Conservation (phyloP, 2,329 filamentous ascomycete genomes). For the Colletotrichum cordylinicola region DNA sequence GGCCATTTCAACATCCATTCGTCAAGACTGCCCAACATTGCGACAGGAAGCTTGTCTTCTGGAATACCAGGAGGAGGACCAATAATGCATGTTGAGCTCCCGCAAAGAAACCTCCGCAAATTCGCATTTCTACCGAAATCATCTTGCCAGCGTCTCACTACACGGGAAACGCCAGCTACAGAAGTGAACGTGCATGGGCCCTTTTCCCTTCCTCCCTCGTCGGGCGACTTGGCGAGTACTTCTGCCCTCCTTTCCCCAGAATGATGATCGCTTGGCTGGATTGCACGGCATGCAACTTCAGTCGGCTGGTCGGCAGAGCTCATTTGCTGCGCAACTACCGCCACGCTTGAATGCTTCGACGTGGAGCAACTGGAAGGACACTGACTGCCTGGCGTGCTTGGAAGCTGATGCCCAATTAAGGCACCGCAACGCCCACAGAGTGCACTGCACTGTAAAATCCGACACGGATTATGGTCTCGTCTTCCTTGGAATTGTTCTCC, state of each 20-base stretch:
- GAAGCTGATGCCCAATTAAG: neutral
- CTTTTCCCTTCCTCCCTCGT: neutral
- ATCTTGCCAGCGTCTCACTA: neutral
- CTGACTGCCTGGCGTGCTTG: neutral
- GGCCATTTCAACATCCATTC: neutral
- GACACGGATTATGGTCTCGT: neutral
- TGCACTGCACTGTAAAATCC: neutral
- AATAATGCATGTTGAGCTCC: neutral
- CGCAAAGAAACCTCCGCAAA: neutral
- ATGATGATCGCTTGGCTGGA: neutral
- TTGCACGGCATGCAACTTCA: neutral
- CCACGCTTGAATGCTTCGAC: neutral
- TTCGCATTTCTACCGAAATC: neutral
- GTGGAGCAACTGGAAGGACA: neutral
- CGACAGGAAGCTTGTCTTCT: neutral
- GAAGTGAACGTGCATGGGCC: neutral
- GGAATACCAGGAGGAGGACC: neutral
- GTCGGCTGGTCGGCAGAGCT: neutral
- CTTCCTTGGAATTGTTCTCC: neutral
- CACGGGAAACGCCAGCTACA: neutral
- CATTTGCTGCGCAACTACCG: neutral
- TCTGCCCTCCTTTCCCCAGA: neutral
- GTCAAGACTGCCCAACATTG: neutral
- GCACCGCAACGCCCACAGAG: neutral
- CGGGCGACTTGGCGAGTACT: neutral